Conservation (phyloP, 352 stramenopile species). For the Hyaloperonospora brassicae region DNA sequence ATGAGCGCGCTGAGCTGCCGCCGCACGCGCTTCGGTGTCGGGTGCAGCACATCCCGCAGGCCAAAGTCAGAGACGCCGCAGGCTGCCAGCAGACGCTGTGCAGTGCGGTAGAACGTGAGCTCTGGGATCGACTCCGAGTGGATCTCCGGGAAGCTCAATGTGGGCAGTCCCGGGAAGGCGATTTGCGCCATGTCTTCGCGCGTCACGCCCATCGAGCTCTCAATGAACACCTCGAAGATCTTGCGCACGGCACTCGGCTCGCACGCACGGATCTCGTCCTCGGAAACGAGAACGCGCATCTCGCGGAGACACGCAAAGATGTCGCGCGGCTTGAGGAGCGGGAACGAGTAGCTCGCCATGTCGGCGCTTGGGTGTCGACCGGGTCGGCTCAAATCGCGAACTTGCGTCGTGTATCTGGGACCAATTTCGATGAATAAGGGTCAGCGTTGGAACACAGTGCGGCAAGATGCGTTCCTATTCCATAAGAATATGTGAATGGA, state of each 20-base stretch:
- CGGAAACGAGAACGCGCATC: slow-evolving; percentile 83
- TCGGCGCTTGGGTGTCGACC: not conserved
- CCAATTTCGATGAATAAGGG: too few species aligned
- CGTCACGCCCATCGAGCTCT: slow-evolving; percentile 84
- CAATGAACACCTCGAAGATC: slow-evolving; percentile 87
- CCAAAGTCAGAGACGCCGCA: slow-evolving; percentile 93
- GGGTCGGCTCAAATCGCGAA: too few species aligned
- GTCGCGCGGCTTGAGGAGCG: slow-evolving; percentile 89
- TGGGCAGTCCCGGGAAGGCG: slow-evolving; percentile 72
- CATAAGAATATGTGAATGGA: too few species aligned
- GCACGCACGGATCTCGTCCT: slow-evolving; percentile 83
- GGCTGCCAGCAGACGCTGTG: slow-evolving; percentile 83
- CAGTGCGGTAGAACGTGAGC: slow-evolving; percentile 88
- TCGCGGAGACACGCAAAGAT: slow-evolving; percentile 90
- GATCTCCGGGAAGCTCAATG: slow-evolving; percentile 86
- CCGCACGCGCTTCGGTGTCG: slow-evolving; percentile 85
- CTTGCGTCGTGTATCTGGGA: too few species aligned
- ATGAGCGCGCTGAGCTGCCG: slow-evolving; percentile 93
- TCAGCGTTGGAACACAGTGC: too few species aligned
- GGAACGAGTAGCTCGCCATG: slow-evolving; percentile 72
- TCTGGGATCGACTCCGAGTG: slow-evolving; percentile 91
- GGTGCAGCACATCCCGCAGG: slow-evolving; percentile 86
- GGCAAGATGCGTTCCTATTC: too few species aligned
- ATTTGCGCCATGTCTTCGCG: slow-evolving; percentile 89
- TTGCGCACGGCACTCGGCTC: slow-evolving; percentile 67